Evolutionary conservation across 2,329 filamentous ascomycete species (phyloP), one percentile per base, ranked within the genome.

Genomic region (Parafenestella ontariensis): DNA sequence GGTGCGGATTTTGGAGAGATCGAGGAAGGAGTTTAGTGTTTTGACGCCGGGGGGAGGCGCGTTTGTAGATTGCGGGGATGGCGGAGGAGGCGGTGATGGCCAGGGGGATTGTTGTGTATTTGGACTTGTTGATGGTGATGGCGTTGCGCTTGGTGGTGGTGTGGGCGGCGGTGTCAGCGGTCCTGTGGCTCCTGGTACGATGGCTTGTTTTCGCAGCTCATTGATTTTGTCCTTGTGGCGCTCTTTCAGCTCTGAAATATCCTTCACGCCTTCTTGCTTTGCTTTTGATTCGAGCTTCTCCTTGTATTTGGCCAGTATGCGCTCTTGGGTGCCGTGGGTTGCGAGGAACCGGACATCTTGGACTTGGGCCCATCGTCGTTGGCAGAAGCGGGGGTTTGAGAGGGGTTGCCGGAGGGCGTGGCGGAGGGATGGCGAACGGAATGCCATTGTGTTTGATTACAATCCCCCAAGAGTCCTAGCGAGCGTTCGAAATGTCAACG

Each of bases 321-420:
- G 83, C 53, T 85, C 83, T 42, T 88, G 83, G 52, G 86, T 81
- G 53, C 86, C 85, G 58, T 92, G 90, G 15, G 92, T 95, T 57
- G 89, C 89, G 41, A 96, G 85, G 81, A 94, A 96, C 61, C 93
- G 91, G 43, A 96, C 88, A 76, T 97, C 91, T 76, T 96, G 91
- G 26, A 97, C 92, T 69, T 91, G 91, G 1, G 94, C 94, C 89
- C 91, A 96, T 73, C 93, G 87, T 51, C 89, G 86, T 76, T 97
- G 94, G 49, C 54, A 61, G 29, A 63, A 44, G 17, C 70, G 69
- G 1, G 70, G 70, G 46, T 64, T 69, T 10, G 55, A 41, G 34
- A 70, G 62, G 15, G 72, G 66, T 39, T 73, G 71, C 31, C 71
- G 73, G 36, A 72, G 63, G 36, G 66, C 58, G 55, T 68, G 56